Evolutionary conservation across 768 basidiomycete species (phyloP), one percentile per base, ranked within the genome.

Genomic region (Dentipellis sp.): DNA sequence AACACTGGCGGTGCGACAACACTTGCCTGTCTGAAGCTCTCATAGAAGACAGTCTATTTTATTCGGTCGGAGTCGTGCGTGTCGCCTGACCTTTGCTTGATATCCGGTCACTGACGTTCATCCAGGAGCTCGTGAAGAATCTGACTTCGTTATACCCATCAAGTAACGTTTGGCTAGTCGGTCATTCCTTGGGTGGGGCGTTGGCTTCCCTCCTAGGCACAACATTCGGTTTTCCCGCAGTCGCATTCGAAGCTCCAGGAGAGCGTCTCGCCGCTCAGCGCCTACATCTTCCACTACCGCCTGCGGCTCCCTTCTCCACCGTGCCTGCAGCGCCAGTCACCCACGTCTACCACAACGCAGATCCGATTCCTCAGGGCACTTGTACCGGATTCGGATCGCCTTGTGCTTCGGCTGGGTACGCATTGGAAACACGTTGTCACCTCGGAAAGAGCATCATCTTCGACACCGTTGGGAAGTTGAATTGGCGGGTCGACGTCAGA

Each of bases 1-100:
- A 79, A 10, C 74, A 77, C 36, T 84, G 78, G 76, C 78, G 77
- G 38, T 98, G 95, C 68, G 86, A 91, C 59, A 78, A 83, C 53
- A 77, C 78, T 16, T 98, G 95, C 69, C 73, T 98, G 52, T 84
- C 88, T 52, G 76, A 86, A 48, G 88, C 94, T 2, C 81, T 97
- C 38, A 74, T 93, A 54, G 76, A 90, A 67, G 94, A 97, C 57
- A 90, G 86, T 62, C 70, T 97, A n/a, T 97, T 97, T 71, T 97
- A 97, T 67, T 86, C 87, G 2, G 75, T 87, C 38, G 95, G 93
- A 23, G 83, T 91, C 48, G 89, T 91, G 59, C 72, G 86, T 75
- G 46, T 9, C 34, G 2, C 29, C 36, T 21, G 19, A 11, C 37
- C 19, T 9, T 3, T 14, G 12, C 50, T 10, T 10, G 10, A 14